Evolutionary conservation across 192 early-diverging fungal genomes (phyloP), one percentile per base, ranked within the genome.

Genomic region (Entomortierella lignicola): DNA sequence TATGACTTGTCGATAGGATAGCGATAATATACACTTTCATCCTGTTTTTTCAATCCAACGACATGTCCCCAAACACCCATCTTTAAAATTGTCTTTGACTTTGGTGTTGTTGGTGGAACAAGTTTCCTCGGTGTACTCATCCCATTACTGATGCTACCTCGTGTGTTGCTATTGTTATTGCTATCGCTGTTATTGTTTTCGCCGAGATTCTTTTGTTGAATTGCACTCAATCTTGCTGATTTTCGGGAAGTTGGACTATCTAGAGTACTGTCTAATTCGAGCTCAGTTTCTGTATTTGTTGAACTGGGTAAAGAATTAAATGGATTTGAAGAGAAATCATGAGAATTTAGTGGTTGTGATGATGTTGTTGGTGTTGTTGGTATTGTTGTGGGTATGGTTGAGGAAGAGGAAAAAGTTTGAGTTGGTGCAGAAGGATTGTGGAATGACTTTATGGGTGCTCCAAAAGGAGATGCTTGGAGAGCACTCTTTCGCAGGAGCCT

Each of bases 1-100:
- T 69, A 68, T 0, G 74, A 69, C 55, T 77, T 77, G 66, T 77
- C 60, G 20, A 77, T 69, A n/a, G 74, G 74, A 29, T 69, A 77
- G 2, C 74, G 66, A 37, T 57, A 63, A 25, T 77, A 77, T 17
- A 51, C 74, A 10, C 54, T 64, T 48, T 57, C 55, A 31, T 77
- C 74, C 29, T 42, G 29, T 48, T 57, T 69, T 50, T 58, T 63
- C 1, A 77, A 48, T 20, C 74, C 74, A 3, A 69, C 60, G 39
- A 77, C 47, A 8, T 69, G 55, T 44, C 74, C 66, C 74, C 74
- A 77, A 25, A 69, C 50, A 20, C 59, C 65, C 8, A 21, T 56
- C 43, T 56, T 63, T 30, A 66, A 18, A 11, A 55, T 44, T 1
- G 44, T 64, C 32, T 68, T 77, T 25, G 32, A 29, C 55, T 50